These are phyloP conservation scores for Saccharum spontaneum DNA, from an alignment of 176 grass and related monocot species.

Conservation along the genomic window DNA sequence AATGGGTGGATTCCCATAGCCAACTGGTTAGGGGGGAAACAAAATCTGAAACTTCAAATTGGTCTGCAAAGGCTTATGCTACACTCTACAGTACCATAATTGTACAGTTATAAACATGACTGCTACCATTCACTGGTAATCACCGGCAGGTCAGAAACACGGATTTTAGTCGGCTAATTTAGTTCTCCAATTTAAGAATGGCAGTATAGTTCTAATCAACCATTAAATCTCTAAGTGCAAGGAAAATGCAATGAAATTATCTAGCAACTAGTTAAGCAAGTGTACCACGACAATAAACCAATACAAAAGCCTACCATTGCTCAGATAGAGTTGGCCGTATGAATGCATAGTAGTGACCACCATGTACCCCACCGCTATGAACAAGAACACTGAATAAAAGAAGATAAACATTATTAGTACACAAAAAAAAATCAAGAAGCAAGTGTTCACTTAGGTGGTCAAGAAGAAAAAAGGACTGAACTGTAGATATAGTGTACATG, in stretches of 20 bases:
- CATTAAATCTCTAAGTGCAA: constrained; percentile 13
- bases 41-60: constrained; percentile 12
- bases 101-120: not conserved
- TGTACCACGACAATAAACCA: not conserved
- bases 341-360: constrained; percentile 97
- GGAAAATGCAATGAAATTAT: constrained; percentile 4
- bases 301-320: constrained; percentile 64
- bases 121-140: not conserved
- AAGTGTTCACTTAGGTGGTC: not conserved
- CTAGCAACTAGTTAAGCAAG: constrained; percentile 14
- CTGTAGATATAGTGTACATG: not conserved
- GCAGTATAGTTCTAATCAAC: not conserved
- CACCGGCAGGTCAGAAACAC: not conserved
- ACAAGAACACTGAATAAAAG: constrained; percentile 90
- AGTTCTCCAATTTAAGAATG: constrained; percentile 14
- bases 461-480: not conserved
- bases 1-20: not conserved
- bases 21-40: not conserved
- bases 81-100: constrained; percentile 1
- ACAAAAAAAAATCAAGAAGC: constrained; percentile 10
- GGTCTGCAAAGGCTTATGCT: constrained; percentile 1
- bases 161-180: not conserved
- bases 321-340: constrained; percentile 85
- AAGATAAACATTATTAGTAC: constrained; percentile 34
- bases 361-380: constrained; percentile 98